phyloP scores from a whole-genome alignment of 1,284 basidiomycete genomes.

The Leccinum fallax region DNA sequence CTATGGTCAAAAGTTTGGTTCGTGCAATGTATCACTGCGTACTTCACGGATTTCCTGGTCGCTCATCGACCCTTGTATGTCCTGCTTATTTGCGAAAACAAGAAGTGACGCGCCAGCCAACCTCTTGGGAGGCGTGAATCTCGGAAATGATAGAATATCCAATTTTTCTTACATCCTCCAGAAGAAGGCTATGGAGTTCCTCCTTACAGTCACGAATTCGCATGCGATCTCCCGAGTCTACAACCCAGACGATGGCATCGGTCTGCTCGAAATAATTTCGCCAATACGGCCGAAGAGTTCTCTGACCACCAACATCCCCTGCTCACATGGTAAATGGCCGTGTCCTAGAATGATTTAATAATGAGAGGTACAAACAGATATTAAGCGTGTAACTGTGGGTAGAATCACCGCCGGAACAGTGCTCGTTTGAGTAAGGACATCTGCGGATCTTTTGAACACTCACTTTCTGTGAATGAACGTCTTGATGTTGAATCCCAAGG shows the following conservation, averaged over 20 bases:
- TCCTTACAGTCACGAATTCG: conserved; percentile 88
- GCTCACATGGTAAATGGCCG: conserved; percentile 11
- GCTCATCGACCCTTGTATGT: conserved; percentile 86
- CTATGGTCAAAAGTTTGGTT: conserved; percentile 11
- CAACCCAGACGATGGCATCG: conserved; percentile 98
- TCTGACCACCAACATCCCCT: conserved; percentile 99
- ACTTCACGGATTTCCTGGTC: conserved; percentile 84
- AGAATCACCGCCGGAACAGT: conserved; percentile 24
- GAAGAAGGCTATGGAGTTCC: conserved; percentile 84
- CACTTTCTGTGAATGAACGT: conserved; percentile 90
- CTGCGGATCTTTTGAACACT: conserved; percentile 39
- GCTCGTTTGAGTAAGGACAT: conserved; percentile 27
- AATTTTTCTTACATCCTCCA: conserved; percentile 79
- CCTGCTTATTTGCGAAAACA: conserved; percentile 99
- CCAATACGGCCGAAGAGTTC: conserved; percentile 96
- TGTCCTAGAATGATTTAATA: conserved; percentile 9
- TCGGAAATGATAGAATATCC: conserved; percentile 16
- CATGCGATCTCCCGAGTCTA: conserved; percentile 91
- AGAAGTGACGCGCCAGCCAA: conserved; percentile 93
- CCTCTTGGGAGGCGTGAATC: conserved; percentile 53
- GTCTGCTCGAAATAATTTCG: conserved; percentile 99
- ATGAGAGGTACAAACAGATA: conserved; percentile 67
- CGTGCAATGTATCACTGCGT: conserved; percentile 35
- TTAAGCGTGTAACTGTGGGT: conserved; percentile 83
- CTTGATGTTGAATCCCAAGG: conserved; percentile 98